phyloP scores from a whole-genome alignment of 169 alveolate genomes.

The Plasmodium vinckei region DNA sequence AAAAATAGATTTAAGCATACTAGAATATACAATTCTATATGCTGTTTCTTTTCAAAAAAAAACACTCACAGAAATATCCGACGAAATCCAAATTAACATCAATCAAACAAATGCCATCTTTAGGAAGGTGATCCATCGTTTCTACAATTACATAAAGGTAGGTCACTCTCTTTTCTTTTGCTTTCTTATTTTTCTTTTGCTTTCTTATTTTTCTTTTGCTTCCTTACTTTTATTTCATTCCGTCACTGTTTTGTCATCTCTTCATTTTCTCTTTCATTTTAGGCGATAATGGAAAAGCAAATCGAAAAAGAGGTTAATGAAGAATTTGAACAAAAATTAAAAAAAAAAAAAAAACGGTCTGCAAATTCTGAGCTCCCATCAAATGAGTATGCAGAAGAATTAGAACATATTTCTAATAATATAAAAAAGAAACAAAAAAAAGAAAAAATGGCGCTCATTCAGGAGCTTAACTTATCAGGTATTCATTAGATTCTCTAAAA shows the following conservation, averaged over 20 bases:
- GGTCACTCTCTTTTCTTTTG: neutral
- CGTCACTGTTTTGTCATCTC: neutral
- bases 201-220: too few relatives aligned
- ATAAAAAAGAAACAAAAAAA: constrained; percentile 21
- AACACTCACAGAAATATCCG: constrained; percentile 28
- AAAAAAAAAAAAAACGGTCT: constrained; percentile 14
- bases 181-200: neutral
- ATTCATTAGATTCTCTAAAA: neutral
- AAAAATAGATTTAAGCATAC: constrained; percentile 27
- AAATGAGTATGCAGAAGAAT: constrained; percentile 7
- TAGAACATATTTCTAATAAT: neutral
- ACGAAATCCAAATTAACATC: constrained; percentile 43
- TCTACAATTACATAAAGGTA: constrained; percentile 59
- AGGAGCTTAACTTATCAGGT: constrained; percentile 46
- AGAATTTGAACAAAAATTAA: constrained; percentile 19
- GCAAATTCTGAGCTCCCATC: constrained; percentile 8
- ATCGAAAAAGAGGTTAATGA: constrained; percentile 42
- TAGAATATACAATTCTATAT: constrained; percentile 71
- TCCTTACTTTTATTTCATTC: too few relatives aligned
- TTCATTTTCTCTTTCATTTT: neutral
- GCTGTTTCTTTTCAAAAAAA: constrained; percentile 73
- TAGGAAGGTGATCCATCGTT: constrained; percentile 56
- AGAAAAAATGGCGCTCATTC: constrained; percentile 38
- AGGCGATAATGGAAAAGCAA: constrained; percentile 69
- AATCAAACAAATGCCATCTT: constrained; percentile 51